Percentiles rank a stretch among this genome's conserved stretches.
phyloP scores from a whole-genome alignment of 228 moss, liverwort and hornwort genomes.

The Sphagnum magellanicum region DNA sequence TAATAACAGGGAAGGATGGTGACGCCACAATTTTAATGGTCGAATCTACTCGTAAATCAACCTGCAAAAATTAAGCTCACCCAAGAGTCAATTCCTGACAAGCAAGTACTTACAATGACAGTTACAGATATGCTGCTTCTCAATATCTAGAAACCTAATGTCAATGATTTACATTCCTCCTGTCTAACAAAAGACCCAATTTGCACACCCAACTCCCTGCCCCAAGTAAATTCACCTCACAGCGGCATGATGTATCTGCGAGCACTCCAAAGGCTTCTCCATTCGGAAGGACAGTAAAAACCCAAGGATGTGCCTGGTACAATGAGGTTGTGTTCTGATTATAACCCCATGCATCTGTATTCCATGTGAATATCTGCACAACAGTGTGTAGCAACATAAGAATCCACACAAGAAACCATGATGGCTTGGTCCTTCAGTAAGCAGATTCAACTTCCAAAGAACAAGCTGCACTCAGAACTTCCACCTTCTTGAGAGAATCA shows the following conservation, averaged over 20 bases:
- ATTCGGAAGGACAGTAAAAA: constrained; percentile 72
- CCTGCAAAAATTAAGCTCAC: constrained; percentile 13
- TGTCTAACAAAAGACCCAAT: neutral
- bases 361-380: constrained; percentile 80
- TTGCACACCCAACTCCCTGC: neutral
- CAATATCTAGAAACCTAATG: no score
- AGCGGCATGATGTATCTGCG: constrained; percentile 63
- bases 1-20: constrained; percentile 61
- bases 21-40: constrained; percentile 46
- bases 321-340: constrained; percentile 66
- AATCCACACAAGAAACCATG: no score
- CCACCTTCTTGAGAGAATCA: no score
- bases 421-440: no score
- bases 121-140: no score
- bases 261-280: constrained; percentile 82
- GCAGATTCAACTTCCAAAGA: no score
- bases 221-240: constrained; percentile 44
- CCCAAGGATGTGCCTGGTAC: constrained; percentile 95
- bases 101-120: no score
- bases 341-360: constrained; percentile 97
- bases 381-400: neutral
- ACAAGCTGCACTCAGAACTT: no score
- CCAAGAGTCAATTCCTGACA: neutral
- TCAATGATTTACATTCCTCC: no score
- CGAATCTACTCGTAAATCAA: constrained; percentile 67